A percentile compares a stretch with the other conserved stretches of the same genome.
Evolutionary conservation across 352 stramenopile genomes (phyloP).

Genomic region (Globisporangium radiosum): DNA sequence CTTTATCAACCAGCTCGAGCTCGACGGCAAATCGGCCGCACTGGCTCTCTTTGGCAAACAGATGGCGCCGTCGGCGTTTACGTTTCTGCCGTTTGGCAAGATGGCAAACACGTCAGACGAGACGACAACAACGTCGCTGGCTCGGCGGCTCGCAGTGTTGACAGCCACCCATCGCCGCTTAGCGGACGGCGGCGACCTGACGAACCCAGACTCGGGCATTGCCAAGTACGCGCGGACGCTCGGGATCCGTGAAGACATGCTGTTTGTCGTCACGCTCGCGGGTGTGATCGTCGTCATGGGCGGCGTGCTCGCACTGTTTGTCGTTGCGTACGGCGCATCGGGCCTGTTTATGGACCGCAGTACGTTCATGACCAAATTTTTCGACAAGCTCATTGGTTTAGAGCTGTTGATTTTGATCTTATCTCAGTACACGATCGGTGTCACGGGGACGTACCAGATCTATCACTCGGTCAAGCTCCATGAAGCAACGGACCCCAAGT

Average conservation of each 20-base stretch:
- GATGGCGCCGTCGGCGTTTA: slow-evolving; percentile 70
- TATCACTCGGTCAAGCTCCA: slow-evolving; percentile 64
- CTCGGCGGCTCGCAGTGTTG: neutral
- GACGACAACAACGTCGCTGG: neutral
- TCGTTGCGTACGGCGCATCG: slow-evolving; percentile 41
- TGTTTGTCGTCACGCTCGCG: slow-evolving; percentile 74
- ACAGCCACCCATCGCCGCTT: slow-evolving; percentile 5
- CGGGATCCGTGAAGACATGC: slow-evolving; percentile 71
- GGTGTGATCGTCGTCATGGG: slow-evolving; percentile 74
- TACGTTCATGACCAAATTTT: slow-evolving; percentile 70
- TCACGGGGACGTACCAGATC: slow-evolving; percentile 82
- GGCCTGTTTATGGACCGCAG: slow-evolving; percentile 64
- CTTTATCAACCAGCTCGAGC: slow-evolving; percentile 68
- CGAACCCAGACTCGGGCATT: slow-evolving; percentile 39
- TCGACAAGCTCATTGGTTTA: slow-evolving; percentile 81
- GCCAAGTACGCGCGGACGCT: slow-evolving; percentile 66
- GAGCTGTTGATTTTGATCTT: slow-evolving; percentile 69
- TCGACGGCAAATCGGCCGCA: slow-evolving; percentile 64
- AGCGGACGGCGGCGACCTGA: slow-evolving; percentile 7
- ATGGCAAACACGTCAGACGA: slow-evolving; percentile 21
- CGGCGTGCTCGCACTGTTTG: slow-evolving; percentile 53
- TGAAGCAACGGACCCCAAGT: slow-evolving; percentile 53
- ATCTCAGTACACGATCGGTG: slow-evolving; percentile 81
- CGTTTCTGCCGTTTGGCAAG: slow-evolving; percentile 71
- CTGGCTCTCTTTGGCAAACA: slow-evolving; percentile 64